phyloP scores from a whole-genome alignment of 495 filamentous ascomycete species.

The Penicillium flavigenum region DNA sequence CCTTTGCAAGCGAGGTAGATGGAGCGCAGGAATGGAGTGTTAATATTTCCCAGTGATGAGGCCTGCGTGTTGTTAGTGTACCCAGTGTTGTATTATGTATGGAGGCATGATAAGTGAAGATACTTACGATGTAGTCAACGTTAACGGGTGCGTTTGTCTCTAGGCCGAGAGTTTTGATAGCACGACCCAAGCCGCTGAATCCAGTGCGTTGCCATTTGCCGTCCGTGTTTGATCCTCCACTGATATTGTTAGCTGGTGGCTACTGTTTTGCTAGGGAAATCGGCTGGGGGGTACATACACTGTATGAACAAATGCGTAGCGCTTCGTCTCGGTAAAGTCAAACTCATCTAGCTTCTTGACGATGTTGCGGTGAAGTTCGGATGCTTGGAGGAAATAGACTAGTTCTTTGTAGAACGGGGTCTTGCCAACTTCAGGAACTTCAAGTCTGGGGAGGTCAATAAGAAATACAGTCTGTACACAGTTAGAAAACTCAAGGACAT shows the following conservation, averaged over 20 bases:
- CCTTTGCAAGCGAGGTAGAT: conserved; percentile 79
- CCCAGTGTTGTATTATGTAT: conserved; percentile 5
- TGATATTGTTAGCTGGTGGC: conserved; percentile 19
- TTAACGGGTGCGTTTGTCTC: conserved; percentile 46
- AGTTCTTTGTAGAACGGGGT: conserved; percentile 68
- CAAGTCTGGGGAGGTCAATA: conserved; percentile 72
- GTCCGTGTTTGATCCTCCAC: conserved; percentile 55
- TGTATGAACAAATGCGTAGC: conserved; percentile 77
- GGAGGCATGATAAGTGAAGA: neutral
- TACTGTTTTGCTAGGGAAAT: neutral
- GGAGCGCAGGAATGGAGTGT: conserved; percentile 61
- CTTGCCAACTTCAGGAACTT: conserved; percentile 19
- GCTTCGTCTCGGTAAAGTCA: conserved; percentile 68
- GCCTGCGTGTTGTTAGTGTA: conserved; percentile 42
- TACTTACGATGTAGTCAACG: conserved; percentile 60
- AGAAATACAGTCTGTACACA: conserved; percentile 65
- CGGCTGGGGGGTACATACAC: conserved; percentile 44
- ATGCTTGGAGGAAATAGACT: conserved; percentile 65
- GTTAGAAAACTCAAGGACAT: conserved; percentile 1
- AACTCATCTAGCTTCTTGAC: conserved; percentile 61
- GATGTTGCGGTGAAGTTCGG: conserved; percentile 61
- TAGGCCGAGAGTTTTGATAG: conserved; percentile 58
- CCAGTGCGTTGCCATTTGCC: conserved; percentile 62
- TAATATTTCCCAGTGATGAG: conserved; percentile 77
- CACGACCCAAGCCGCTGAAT: conserved; percentile 64